Evolutionary conservation across 306 rosid species (phyloP), one percentile per base, ranked within the genome.

Genomic region (Cucurbita ficifolia): DNA sequence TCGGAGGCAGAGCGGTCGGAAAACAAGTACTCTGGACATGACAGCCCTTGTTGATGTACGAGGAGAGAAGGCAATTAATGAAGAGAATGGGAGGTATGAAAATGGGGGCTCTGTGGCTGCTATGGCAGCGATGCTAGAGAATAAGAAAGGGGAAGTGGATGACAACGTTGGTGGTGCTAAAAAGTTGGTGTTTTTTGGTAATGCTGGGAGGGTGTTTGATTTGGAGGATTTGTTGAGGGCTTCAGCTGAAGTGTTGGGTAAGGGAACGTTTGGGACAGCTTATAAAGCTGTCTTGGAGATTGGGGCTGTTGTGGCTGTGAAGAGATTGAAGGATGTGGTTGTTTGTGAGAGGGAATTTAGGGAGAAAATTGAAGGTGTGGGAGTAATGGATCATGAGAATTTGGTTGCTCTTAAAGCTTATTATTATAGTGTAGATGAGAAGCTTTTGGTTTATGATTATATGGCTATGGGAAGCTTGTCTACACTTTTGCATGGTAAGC

Each of bases 211-310:
- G 75, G 86, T 78, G 70, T 87, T 87, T 70, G 89, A 83, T 82
- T 72, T 87, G 63, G 92, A 87, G 77, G 92, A 87, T 83, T 82
- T 87, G 80, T 75, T 87, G 53, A 85, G 92, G 56, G 92, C 92
- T n/a, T 87, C 92, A 24, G 92, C 92, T 2, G 92, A 87, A 83
- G 92, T 87, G 38, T 82, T 87, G 82, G 92, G 89, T 36, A 87
- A 87, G 76, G 92, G 92, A 50, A 87, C 89, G 0, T 87, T 82
- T 79, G 92, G 92, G 43, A 87, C 92, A 1, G 76, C 89, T 4
- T 87, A 87, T 35, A 87, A 87, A 79, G 89, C 92, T 10, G 92
- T 80, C 42, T 51, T 87, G 80, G 92, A 85, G 78, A 63, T 54
- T 57, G 92, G 92, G 24, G 80, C 86, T 39, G 82, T 82, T 24